Conservation (phyloP, 73 alveolate species). For the Paramecium pentaurelia region DNA sequence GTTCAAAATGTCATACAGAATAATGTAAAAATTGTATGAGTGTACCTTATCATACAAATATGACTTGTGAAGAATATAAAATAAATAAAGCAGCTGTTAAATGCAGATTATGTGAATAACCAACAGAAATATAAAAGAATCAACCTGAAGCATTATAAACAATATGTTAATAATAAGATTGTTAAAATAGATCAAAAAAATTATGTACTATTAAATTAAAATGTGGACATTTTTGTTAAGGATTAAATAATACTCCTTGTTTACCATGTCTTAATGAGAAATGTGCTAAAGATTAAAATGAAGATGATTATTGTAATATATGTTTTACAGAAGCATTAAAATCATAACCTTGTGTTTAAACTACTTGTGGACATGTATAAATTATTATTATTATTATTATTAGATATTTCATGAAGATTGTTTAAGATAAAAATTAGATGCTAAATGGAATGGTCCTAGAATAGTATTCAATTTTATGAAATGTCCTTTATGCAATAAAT, state of each 20-base stretch:
- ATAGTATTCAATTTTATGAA: conserved; percentile 68
- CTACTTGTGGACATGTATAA: conserved; percentile 50
- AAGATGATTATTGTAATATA: conserved; percentile 62
- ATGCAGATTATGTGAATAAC: conserved; percentile 43
- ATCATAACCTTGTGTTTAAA: conserved; percentile 47
- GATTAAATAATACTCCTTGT: conserved; percentile 40
- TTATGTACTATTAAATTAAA: conserved; percentile 22
- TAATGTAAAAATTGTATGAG: conserved; percentile 16
- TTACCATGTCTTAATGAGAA: conserved; percentile 41
- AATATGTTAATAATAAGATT: conserved; percentile 29
- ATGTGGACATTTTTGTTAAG: conserved; percentile 60
- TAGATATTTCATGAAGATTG: conserved; percentile 61
- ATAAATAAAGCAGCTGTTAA: background rate
- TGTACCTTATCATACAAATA: background rate
- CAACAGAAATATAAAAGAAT: background rate
- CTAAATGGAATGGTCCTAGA: conserved; percentile 75
- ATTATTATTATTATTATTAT: background rate
- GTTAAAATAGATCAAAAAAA: background rate
- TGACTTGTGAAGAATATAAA: conserved; percentile 22
- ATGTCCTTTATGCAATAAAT: conserved; percentile 65
- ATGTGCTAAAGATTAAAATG: conserved; percentile 24
- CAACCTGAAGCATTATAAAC: conserved; percentile 34
- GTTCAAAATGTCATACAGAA: conserved; percentile 29
- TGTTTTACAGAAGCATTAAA: conserved; percentile 66
- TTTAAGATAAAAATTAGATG: conserved; percentile 49